Evolutionary conservation across 148 eudicot genomes (phyloP).

Genomic region (Rhododendron simsii): DNA sequence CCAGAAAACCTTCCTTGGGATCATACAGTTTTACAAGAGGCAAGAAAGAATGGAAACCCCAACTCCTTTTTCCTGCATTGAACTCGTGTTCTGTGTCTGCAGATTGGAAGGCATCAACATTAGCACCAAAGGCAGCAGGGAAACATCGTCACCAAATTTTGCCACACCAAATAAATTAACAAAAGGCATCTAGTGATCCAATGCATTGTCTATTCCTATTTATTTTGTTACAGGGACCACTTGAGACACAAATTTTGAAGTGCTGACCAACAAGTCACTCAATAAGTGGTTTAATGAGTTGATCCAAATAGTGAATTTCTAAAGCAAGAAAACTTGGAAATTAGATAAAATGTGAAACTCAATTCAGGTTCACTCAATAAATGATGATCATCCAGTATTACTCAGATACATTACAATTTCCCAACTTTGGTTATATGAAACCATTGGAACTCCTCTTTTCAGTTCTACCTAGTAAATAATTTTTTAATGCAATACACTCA

Average conservation of each 20-base stretch:
- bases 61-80: conserved; percentile 68
- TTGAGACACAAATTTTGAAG: background rate
- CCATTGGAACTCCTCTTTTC: no score
- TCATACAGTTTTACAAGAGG: conserved; percentile 79
- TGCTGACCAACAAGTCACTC: background rate
- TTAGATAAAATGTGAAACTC: background rate
- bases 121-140: background rate
- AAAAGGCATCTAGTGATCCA: background rate
- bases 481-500: no score
- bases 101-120: background rate
- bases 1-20: conserved; percentile 60
- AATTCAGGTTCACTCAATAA: background rate
- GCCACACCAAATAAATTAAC: background rate
- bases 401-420: no score
- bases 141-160: background rate
- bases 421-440: no score
- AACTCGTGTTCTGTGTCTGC: conserved; percentile 86
- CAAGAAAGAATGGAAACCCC: conserved; percentile 95
- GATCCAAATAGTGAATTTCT: background rate
- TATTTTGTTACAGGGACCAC: background rate
- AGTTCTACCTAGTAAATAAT: no score
- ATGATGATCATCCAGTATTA: no score
- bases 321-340: background rate
- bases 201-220: no score
- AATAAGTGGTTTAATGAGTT: background rate